Base-by-base conservation (phyloP, 148 eudicot genomes). In the Drosera capensis region DNA sequence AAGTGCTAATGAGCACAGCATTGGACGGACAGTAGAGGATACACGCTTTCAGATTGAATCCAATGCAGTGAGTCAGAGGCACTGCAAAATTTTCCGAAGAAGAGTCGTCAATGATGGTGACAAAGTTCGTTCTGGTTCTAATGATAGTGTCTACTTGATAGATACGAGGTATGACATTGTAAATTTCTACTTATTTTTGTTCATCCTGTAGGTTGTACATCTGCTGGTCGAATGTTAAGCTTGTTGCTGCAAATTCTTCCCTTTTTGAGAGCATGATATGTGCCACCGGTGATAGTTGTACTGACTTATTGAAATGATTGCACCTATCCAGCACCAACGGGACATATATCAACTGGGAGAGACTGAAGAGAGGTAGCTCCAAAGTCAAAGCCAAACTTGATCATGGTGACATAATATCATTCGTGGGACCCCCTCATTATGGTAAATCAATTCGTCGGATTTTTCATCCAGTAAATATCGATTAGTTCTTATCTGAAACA, bases 361-460 rank as follows among this genome's bases (percentile, higher is more conserved):
- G 60, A 54, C 52, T 80, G 72, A 83, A 56, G 49, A 86, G 73
- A 55, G 71, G 56, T 52, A 71, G 77, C 59, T 22, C 78, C n/a
- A 65, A 48, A 46, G 43, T 49, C 45, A 92, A 78, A 68, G 73
- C 73, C 18, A 73, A 69, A 56, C 63, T 88, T 58, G 45, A 50
- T 50, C 92, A 88, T 53, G 97, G 97, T 54, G 97, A 88, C 66
- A 80, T 88, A 18, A 52, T 88, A 56, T 88, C 94, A 14, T 52
- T 84, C 58, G 79, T 74, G 20, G 77, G 82, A 22, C 75, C 78
- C 38, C 94, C 97, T 35, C 73, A 83, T 19, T 73, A 77, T 57
- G 97, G 97, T 88, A 84, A n/a, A n/a, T n/a, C n/a, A n/a, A n/a
- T n/a, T n/a, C n/a, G n/a, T n/a, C n/a, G n/a, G n/a, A 52, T 9